Percentiles rank a stretch among this genome's conserved stretches.
Evolutionary conservation across 1,139 yeast genomes (phyloP).

Genomic region (Geotrichum carabidarum): DNA sequence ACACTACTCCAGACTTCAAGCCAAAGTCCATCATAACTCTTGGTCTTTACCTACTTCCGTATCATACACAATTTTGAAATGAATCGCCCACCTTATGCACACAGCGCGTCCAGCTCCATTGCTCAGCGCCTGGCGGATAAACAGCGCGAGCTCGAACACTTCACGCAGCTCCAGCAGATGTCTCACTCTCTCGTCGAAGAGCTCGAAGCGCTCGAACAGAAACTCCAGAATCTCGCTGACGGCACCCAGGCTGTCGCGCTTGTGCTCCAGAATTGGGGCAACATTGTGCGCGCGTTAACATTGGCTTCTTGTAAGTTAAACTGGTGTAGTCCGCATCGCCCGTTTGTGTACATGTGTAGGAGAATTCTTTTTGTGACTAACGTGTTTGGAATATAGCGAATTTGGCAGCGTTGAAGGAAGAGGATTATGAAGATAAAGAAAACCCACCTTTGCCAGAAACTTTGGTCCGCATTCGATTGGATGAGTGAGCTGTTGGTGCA

Average conservation of each 20-base stretch:
- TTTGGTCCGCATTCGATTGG: constrained; percentile 58
- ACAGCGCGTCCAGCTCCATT: constrained; percentile 17
- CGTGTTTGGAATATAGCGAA: constrained; percentile 38
- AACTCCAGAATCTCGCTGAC: constrained; percentile 48
- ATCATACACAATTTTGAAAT: no score
- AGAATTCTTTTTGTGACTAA: constrained; percentile 21
- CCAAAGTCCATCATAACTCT: no score
- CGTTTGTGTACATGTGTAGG: no score
- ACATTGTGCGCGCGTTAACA: constrained; percentile 58
- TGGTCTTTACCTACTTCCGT: no score
- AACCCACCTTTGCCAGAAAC: constrained; percentile 56
- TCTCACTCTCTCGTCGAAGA: constrained; percentile 47
- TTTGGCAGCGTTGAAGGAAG: constrained; percentile 45
- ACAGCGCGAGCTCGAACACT: constrained; percentile 48
- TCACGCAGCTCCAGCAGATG: constrained; percentile 47
- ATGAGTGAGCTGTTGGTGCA: constrained; percentile 27
- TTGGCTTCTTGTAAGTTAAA: constrained; percentile 47
- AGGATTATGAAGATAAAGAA: constrained; percentile 42
- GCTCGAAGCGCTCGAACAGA: constrained; percentile 47
- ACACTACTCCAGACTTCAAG: no score
- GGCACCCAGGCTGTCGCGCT: constrained; percentile 49
- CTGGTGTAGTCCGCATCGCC: no score
- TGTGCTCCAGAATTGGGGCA: constrained; percentile 59
- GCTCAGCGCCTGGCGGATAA: constrained; percentile 39
- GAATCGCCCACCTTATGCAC: background rate